Evolutionary conservation across 1,284 basidiomycete species (phyloP), one percentile per base, ranked within the genome.

Genomic region (Peniophora sp.): DNA sequence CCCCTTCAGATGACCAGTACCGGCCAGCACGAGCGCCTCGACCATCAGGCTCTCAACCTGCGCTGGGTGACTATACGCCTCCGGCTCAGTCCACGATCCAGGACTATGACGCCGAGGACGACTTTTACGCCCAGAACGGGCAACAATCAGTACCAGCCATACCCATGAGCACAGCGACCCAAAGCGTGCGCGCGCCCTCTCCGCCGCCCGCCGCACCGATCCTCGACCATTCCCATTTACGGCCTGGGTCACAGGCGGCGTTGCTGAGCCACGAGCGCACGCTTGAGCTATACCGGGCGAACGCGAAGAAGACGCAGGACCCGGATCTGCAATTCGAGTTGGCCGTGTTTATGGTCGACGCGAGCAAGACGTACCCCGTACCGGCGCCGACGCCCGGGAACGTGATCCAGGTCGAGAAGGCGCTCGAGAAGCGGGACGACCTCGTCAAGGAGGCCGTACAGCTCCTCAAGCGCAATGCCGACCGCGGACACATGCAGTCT

Each of bases 281-380:
- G 2, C 83, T 99, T 54, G 93, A 97, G 67, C 84, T 97, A 52
- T 99, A 99, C 73, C 89, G 97, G 43, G 83, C 89, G 46, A 99
- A 99, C 66, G 96, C 96, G 23, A 97, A 97, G 73, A 99, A 98
- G 74, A 97, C 94, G 0, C 94, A 97, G 72, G 94, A 99, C 68
- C 95, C 96, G 0, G 92, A 97, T 65, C 75, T 97, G 53, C 96
- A 96, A 65, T 99, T 96, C 72, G 96, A 99, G 68, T 96, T 99
- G 60, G 92, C 95, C 49, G 92, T 96, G 14, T 98, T 99, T 74
- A 95, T 97, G 89, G 88, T 99, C 61, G 97, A 98, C 64, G 92
- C 95, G 34, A 87, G 89, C 50, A 95, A 95, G 69, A 83, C 85
- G 1, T 79, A 92, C 66, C 83, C 85, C 45, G 86, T 93, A 60